A percentile compares a stretch with the other conserved stretches of the same genome.
phyloP scores from a whole-genome alignment of 495 filamentous ascomycete genomes.

The Penicillium canescens region DNA sequence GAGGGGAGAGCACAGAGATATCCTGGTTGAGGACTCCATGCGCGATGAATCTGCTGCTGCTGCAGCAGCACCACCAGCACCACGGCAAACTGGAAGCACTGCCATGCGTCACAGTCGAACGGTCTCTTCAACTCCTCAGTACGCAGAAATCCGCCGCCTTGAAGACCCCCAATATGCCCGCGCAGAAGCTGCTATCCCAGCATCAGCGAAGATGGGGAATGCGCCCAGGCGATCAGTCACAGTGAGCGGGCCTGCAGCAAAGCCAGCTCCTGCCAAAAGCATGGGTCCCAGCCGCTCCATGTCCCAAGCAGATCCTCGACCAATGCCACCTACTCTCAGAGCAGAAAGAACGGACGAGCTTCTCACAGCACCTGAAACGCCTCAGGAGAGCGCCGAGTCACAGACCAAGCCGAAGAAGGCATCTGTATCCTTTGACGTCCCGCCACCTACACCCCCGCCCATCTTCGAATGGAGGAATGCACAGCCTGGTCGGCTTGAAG shows the following conservation, averaged over 20 bases:
- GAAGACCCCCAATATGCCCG: constrained; percentile 21
- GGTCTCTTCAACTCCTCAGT: constrained; percentile 18
- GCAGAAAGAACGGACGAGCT: constrained; percentile 18
- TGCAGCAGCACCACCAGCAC: background rate
- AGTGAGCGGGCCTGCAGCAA: constrained; percentile 25
- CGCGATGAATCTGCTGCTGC: background rate
- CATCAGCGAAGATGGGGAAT: constrained; percentile 22
- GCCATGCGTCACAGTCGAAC: constrained; percentile 19
- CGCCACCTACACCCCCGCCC: constrained; percentile 48
- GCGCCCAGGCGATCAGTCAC: constrained; percentile 32
- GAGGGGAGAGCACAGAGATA: constrained; percentile 4
- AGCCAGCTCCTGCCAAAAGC: constrained; percentile 10
- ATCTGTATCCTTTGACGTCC: constrained; percentile 49
- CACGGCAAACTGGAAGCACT: constrained; percentile 9
- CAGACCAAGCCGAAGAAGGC: constrained; percentile 40
- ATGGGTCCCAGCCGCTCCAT: constrained; percentile 12
- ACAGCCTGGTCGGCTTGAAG: constrained; percentile 31
- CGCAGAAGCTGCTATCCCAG: constrained; percentile 11
- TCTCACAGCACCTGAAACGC: constrained; percentile 16
- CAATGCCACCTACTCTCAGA: constrained; percentile 5
- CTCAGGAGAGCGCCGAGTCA: constrained; percentile 21
- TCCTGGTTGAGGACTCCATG: background rate
- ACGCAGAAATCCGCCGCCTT: constrained; percentile 9
- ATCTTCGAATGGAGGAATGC: constrained; percentile 47
- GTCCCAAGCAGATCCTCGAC: constrained; percentile 13